These are phyloP conservation scores for Fusarium chuoi DNA, from an alignment of 2,329 filamentous ascomycete species.

Conservation along the genomic window DNA sequence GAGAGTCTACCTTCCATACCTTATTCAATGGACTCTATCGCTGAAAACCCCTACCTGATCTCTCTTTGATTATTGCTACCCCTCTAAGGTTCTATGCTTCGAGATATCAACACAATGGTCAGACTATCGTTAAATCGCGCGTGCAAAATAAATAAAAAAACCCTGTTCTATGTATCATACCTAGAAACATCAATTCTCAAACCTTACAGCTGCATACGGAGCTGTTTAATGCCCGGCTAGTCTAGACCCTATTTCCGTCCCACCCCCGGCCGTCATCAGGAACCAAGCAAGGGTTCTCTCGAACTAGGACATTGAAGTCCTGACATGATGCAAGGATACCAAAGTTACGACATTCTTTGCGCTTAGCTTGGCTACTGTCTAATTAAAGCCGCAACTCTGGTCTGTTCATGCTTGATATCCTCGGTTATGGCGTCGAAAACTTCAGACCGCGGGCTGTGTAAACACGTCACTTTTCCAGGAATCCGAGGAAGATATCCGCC, in stretches of 20 bases:
- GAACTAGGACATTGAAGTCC: constrained; percentile 39
- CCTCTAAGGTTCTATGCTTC: not conserved
- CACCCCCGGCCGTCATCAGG: constrained; percentile 19
- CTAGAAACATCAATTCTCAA: not conserved
- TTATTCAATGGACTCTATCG: not conserved
- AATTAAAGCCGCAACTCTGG: constrained; percentile 27
- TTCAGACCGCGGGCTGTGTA: constrained; percentile 4
- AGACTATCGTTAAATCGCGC: not conserved
- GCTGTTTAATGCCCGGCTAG: not conserved
- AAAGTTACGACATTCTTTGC: constrained; percentile 11
- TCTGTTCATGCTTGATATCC: constrained; percentile 21
- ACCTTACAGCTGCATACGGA: not conserved
- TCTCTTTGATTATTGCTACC: too few relatives aligned
- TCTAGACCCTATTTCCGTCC: constrained; percentile 1
- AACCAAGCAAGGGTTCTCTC: constrained; percentile 30
- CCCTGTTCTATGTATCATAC: not conserved
- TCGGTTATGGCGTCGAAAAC: constrained; percentile 33
- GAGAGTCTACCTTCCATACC: not conserved
- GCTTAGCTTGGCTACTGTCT: constrained; percentile 1
- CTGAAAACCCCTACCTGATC: not conserved
- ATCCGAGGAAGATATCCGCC: constrained; percentile 16
- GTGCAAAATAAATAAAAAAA: not conserved
- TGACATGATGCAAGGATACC: constrained; percentile 20
- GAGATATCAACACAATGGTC: not conserved
- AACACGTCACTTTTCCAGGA: constrained; percentile 33